Evolutionary conservation across 768 basidiomycete genomes (phyloP), one percentile per base, ranked within the genome.

Genomic region (Panaeolus cyanescens): DNA sequence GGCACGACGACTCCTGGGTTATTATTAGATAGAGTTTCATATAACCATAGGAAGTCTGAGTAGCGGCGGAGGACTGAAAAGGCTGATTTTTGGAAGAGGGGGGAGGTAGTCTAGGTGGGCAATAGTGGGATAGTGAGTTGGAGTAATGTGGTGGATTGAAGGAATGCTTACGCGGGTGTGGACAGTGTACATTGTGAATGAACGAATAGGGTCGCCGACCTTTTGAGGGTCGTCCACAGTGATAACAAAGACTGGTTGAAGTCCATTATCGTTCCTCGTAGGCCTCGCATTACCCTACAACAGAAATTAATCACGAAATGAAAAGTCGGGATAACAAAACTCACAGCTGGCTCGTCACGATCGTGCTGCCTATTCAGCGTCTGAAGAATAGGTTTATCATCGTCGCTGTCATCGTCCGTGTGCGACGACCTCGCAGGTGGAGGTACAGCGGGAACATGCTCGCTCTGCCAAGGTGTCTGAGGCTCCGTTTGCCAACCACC

Each of bases 1-100:
- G 97, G 97, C 0, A 99, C 95, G 36, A 99, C 91, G 2, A 99
- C 95, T 8, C 97, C 97, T 3, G 96, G 96, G 70, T 99, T 99
- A 74, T 98, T 98, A 66, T 76, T 72, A 0, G 88, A 89, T 1
- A 99, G 83, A 0, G 90, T 87, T 68, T 95, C 94, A 73, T 93
- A 97, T 1, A 99, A 75, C 97, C 97, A 99, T 19, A 98, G 83
- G 69, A 99, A 99, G 74, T 99, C 96, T 5, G 93, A 95, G 75
- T 97, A 99, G 32, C 97, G 89, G n/a, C 97, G 85, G 1, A 99
- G 86, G 56, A 98, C 97, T 2, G 95, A 96, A 73, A 97, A 96
- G 1, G 87, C 79, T 1, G 88, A 85, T 79, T 92, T 93, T 65
- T 88, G 85, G 76, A 85, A 99, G 25, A 89, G 76, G 0, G 92